phyloP scores from a whole-genome alignment of 2,329 filamentous ascomycete genomes.

The Pseudonectria foliicola region DNA sequence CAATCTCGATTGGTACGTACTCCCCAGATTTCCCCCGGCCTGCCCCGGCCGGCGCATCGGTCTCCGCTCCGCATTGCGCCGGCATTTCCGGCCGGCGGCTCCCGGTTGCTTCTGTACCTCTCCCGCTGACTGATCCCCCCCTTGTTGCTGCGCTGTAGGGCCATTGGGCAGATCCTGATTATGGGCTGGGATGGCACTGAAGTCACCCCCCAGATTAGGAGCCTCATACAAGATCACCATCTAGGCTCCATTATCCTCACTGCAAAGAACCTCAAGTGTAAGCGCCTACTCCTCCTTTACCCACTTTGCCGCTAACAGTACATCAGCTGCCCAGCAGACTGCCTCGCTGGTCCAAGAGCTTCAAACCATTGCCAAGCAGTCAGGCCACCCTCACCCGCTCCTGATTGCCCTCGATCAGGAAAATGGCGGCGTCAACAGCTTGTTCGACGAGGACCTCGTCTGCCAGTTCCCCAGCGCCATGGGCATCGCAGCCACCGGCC shows the following conservation, averaged over 20 bases:
- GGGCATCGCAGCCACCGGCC: conserved; percentile 90
- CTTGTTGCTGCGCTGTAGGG: conserved; percentile 37
- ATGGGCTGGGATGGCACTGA: conserved; percentile 83
- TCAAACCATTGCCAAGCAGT: conserved; percentile 83
- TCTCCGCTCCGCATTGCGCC: conserved; percentile 1
- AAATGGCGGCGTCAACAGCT: conserved; percentile 94
- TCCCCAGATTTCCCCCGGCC: conserved; percentile 3
- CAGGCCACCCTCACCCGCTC: conserved; percentile 82
- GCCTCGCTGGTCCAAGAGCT: conserved; percentile 83
- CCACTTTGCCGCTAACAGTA: conserved; percentile 19
- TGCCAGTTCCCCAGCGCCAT: conserved; percentile 96
- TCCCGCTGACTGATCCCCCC: conserved; percentile 21
- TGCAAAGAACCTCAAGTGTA: conserved; percentile 80
- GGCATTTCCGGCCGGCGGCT: conserved; percentile 1
- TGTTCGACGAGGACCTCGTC: conserved; percentile 93
- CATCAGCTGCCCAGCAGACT: conserved; percentile 78
- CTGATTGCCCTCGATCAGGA: conserved; percentile 93
- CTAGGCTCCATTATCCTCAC: conserved; percentile 81
- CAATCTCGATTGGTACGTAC: conserved; percentile 64
- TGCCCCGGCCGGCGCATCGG: conserved; percentile 1
- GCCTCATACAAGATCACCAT: conserved; percentile 75
- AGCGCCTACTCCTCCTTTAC: conserved; percentile 20
- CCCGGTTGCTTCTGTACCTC: conserved; percentile 1
- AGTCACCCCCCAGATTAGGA: conserved; percentile 74
- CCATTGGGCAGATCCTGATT: conserved; percentile 70